Conservation (phyloP, 108 stramenopile genomes). For the Chaetoceros muelleri region DNA sequence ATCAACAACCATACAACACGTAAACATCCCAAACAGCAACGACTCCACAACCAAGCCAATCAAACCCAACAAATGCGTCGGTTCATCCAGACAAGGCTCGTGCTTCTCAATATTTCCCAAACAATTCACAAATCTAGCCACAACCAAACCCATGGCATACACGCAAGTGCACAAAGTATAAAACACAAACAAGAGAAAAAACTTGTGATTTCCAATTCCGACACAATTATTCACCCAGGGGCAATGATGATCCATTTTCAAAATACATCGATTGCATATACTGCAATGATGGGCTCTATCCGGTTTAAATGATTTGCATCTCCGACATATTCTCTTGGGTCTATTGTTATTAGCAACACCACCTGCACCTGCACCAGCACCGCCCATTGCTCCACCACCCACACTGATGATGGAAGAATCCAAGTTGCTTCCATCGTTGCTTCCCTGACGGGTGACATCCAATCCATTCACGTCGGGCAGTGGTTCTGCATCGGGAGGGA, state of each 20-base stretch:
- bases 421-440: slow-evolving; percentile 7
- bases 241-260: slow-evolving; percentile 94
- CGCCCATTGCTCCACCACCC: neutral
- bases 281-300: slow-evolving; percentile 78
- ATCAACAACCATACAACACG: slow-evolving; percentile 96
- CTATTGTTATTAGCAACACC: neutral
- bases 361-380: neutral
- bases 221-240: slow-evolving; percentile 99
- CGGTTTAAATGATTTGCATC: slow-evolving; percentile 79
- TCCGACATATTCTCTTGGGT: neutral
- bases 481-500: slow-evolving; percentile 77
- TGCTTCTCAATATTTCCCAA: slow-evolving; percentile 16
- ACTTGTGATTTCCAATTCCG: slow-evolving; percentile 98
- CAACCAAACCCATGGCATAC: slow-evolving; percentile 71
- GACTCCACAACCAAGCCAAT: slow-evolving; percentile 67
- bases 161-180: slow-evolving; percentile 86
- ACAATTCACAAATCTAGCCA: slow-evolving; percentile 55
- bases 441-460: slow-evolving; percentile 13
- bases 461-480: slow-evolving; percentile 25
- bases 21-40: slow-evolving; percentile 94
- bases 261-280: slow-evolving; percentile 82
- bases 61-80: slow-evolving; percentile 50
- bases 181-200: slow-evolving; percentile 95
- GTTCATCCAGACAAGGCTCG: slow-evolving; percentile 57
- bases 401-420: neutral